Evolutionary conservation across 805 yeast genomes (phyloP), one percentile per base, ranked within the genome.

Genomic region (Debaryomyces tyrocola): DNA sequence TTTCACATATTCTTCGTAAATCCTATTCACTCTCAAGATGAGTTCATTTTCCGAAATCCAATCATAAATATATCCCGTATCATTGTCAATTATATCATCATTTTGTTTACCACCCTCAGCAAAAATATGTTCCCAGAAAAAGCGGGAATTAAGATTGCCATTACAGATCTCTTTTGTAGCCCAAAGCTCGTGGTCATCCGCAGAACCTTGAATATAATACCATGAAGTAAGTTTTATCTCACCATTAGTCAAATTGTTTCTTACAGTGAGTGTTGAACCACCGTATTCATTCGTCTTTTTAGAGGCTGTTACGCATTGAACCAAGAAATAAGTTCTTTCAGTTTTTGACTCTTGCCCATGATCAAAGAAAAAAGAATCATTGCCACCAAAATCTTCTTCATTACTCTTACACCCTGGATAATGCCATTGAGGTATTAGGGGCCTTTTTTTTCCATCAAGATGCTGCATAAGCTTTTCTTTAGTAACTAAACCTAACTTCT

Each of bases 101-200:
- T 42, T 29, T 21, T 17, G 8, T 20, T 40, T 17, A 14, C 45
- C 31, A 20, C n/a, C 18, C 7, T 20, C 43, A 45, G 14, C 50
- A 39, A 53, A 46, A 29, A 65, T 46, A 24, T 48, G 37, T 3
- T 58, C 43, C 95, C 96, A 89, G 41, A 86, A 78, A 21, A 79
- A 41, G 0, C 56, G 54, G 0, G 91, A 82, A 1, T 73, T 75
- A 27, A 89, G 62, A 0, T 74, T 67, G 4, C 77, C 70, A 0
- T 85, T 78, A 33, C 70, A 67, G 1, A 67, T 40, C 4, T 60
- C 63, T 31, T 50, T 50, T 1, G 72, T 59, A 0, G 67, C 66
- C 97, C 97, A 90, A 9, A 84, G 69, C 57, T 90, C 97, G 60
- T 90, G 96, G 57, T 91, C 97, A 63, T 90, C 97, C 0, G 94